Conservation (phyloP, 345 rosid genomes). For the Citrus trifoliata region DNA sequence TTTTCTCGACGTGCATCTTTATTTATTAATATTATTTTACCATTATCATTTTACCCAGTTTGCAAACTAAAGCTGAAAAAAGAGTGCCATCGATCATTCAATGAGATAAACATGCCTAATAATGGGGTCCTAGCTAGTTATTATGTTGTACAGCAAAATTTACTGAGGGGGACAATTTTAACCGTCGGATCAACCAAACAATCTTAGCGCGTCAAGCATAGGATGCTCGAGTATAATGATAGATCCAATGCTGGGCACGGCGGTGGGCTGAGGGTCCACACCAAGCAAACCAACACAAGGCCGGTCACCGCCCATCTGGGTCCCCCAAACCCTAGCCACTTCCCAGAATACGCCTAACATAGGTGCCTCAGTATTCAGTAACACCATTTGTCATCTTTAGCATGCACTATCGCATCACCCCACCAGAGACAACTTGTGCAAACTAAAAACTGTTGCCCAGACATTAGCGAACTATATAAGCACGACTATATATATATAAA, state of each 20-base stretch:
- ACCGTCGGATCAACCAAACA: background rate
- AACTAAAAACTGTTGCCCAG: background rate
- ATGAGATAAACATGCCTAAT: background rate
- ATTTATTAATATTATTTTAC: too few species aligned
- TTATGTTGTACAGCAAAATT: background rate
- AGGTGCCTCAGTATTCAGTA: background rate
- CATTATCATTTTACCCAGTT: background rate
- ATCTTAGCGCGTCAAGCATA: background rate
- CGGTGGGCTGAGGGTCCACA: conserved; percentile 22
- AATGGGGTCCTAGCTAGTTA: background rate
- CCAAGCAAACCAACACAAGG: conserved; percentile 2
- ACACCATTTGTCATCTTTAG: background rate
- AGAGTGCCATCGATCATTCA: background rate
- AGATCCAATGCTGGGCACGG: background rate
- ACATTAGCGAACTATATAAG: too few species aligned
- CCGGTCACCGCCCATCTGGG: conserved; percentile 19
- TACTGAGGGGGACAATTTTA: background rate
- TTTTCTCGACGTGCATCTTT: background rate
- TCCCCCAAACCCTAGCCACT: conserved; percentile 18
- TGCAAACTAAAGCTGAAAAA: background rate
- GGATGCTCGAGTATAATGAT: conserved; percentile 15
- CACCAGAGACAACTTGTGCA: background rate
- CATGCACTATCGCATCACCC: background rate
- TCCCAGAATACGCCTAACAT: background rate
- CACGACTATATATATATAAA: background rate